Base-by-base conservation (phyloP, 2,329 filamentous ascomycete genomes). In the Clathrospora elynae region DNA sequence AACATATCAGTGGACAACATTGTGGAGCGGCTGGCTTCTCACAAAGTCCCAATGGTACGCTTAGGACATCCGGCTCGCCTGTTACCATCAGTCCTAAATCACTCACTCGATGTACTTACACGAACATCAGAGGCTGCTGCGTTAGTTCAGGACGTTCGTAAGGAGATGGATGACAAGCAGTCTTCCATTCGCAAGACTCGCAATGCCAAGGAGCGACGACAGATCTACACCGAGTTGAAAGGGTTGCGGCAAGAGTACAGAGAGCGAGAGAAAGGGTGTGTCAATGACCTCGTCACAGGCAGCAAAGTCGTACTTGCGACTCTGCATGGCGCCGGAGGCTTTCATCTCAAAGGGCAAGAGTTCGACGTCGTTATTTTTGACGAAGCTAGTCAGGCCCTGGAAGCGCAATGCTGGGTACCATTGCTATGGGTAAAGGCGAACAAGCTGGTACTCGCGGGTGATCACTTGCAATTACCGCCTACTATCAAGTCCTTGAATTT, bases 1-100 rank as follows among this genome's bases (percentile, higher is more conserved):
- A 99, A 99, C 67, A 91, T 99, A 57, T 93, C 90, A 0, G 93
- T 99, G 1, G 93, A 99, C 78, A 99, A 99, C 64, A 95, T 99
- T 44, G 91, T 96, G 6, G 93, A 99, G 71, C 84, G 93, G 6
- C 80, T 97, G 2, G 83, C 90, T 2, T 84, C 88, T 0, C 87
- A 91, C 68, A 90, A 90, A 61, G 78, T 96, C 1, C 86, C 90
- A 0, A 90, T 97, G 59, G 81, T 97, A 23, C 86, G 93, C 2
- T 81, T 99, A 1, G 93, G 93, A 1, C 93, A 99, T 69, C 93
- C 93, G 0, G 93, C 93, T 1, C 85, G 93, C 13, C 78, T 99
- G 17, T 78, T 99, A 0, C 91, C 91, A 0, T 90, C 88, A 0
- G 90, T 99, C 0, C 71, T 97, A 22, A 86, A 85, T 52, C 91